Conservation (phyloP, 208 protist genomes). For the Trypanosoma mega region DNA sequence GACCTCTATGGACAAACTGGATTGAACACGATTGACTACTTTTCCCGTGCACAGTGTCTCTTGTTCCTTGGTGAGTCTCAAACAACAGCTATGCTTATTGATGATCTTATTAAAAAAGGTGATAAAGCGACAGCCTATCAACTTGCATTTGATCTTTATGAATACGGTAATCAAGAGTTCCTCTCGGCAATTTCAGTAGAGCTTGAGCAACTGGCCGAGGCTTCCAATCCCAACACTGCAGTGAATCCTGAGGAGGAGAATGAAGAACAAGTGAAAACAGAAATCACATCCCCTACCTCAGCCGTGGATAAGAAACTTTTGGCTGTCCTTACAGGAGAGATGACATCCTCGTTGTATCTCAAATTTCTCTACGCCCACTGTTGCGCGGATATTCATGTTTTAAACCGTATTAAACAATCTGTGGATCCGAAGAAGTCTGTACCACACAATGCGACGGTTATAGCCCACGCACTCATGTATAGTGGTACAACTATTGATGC, state of each 20-base stretch:
- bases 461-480: constrained; percentile 97
- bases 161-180: constrained; percentile 88
- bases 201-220: constrained; percentile 24
- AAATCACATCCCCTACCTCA: constrained; percentile 5
- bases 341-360: constrained; percentile 92
- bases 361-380: constrained; percentile 97
- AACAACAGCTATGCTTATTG: constrained; percentile 80
- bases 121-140: constrained; percentile 76
- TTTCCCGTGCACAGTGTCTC: constrained; percentile 93
- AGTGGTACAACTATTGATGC: constrained; percentile 97
- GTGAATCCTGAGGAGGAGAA: constrained; percentile 8
- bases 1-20: constrained; percentile 73
- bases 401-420: constrained; percentile 95
- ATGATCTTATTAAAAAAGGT: constrained; percentile 60
- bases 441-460: constrained; percentile 95
- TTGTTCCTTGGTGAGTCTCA: constrained; percentile 92
- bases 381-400: constrained; percentile 91
- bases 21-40: constrained; percentile 84
- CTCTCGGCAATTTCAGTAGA: constrained; percentile 58
- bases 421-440: constrained; percentile 70
- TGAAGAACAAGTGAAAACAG: constrained; percentile 6
- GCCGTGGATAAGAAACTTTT: constrained; percentile 63
- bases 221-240: neutral
- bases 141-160: constrained; percentile 88
- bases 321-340: constrained; percentile 78